These are phyloP conservation scores for Podochytrium sp. DNA, from an alignment of 192 early-diverging fungal genomes.

Conservation along the genomic window DNA sequence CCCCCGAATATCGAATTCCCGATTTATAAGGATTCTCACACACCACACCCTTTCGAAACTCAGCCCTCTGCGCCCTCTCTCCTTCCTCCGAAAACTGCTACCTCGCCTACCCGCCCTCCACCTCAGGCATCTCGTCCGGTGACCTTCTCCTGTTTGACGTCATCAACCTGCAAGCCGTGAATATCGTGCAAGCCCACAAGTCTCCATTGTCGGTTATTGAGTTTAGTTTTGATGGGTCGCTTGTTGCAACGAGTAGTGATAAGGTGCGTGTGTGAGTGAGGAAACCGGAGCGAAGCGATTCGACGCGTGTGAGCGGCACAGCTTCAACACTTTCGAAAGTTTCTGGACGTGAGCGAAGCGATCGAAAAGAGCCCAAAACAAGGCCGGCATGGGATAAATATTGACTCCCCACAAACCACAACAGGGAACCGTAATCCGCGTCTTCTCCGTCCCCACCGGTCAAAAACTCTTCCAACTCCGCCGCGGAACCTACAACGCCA, in stretches of 20 bases:
- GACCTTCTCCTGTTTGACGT: conserved; percentile 95
- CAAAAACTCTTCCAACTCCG: conserved; percentile 92
- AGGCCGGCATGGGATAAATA: no score
- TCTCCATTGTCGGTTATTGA: conserved; percentile 81
- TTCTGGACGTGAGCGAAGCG: no score
- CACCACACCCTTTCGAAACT: neutral
- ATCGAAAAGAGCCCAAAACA: no score
- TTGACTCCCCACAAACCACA: neutral
- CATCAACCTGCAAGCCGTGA: conserved; percentile 82
- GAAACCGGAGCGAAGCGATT: no score
- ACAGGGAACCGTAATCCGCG: conserved; percentile 93
- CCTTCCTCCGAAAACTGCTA: conserved; percentile 93
- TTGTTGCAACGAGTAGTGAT: conserved; percentile 94
- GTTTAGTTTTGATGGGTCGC: conserved; percentile 89
- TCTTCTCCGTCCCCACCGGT: conserved; percentile 86
- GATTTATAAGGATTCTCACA: no score
- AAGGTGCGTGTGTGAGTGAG: no score
- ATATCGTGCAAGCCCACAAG: conserved; percentile 96
- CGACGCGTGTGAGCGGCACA: no score
- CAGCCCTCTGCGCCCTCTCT: conserved; percentile 88
- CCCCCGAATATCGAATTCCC: no score
- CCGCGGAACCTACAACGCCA: conserved; percentile 88
- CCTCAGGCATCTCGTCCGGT: conserved; percentile 62
- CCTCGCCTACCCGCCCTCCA: conserved; percentile 86
- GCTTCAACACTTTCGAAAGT: no score